These are phyloP conservation scores for Lycium ferocissimum DNA, from an alignment of 257 asterid species.

Conservation along the genomic window DNA sequence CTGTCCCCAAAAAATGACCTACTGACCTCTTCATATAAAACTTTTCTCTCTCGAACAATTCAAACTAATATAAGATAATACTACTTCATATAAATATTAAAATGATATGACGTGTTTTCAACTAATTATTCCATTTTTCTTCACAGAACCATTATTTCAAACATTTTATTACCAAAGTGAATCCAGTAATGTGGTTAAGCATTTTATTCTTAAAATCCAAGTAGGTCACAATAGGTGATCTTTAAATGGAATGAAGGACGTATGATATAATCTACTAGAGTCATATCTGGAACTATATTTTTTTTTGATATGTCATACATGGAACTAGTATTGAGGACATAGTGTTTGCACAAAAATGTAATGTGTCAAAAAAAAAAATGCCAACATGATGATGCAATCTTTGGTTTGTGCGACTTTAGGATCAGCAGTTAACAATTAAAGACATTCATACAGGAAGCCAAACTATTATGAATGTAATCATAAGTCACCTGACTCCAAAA, in stretches of 20 bases:
- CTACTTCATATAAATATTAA: not conserved
- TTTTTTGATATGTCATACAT: not conserved
- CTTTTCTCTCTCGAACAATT: not conserved
- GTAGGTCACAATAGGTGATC: not conserved
- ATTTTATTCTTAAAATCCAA: constrained; percentile 19
- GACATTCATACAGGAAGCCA: not conserved
- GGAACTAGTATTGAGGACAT: not conserved
- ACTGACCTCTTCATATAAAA: not conserved
- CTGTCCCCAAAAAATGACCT: not conserved
- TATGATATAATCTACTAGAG: not conserved
- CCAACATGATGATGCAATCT: not conserved
- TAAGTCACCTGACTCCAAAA: constrained; percentile 9
- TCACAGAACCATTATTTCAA: not conserved
- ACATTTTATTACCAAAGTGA: constrained; percentile 12
- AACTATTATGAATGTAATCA: not conserved
- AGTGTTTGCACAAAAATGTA: not conserved
- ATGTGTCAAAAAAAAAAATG: not conserved
- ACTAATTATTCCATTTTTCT: not conserved
- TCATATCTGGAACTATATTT: not conserved
- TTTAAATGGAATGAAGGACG: not conserved
- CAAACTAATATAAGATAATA: not conserved
- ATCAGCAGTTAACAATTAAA: constrained; percentile 6
- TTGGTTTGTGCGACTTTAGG: not conserved
- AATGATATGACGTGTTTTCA: not conserved
- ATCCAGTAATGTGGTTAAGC: not conserved